Conservation (phyloP, 1,139 yeast species). For the Schwanniomyces etchellsii region DNA sequence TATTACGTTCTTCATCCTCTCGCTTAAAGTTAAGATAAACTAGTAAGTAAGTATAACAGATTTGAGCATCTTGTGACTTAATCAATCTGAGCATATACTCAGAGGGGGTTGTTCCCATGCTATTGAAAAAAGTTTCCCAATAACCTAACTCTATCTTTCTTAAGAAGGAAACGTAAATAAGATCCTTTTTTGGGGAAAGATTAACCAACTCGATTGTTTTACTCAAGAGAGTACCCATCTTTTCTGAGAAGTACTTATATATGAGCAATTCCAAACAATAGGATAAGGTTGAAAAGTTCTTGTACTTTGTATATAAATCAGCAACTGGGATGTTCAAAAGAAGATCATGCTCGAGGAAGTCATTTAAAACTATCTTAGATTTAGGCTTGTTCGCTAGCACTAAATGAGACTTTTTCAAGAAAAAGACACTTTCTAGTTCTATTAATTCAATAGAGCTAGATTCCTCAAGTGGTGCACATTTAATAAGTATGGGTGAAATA, state of each 20-base stretch:
- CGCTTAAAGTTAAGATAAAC: constrained; percentile 37
- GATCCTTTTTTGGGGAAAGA: constrained; percentile 20
- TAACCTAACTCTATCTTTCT: constrained; percentile 38
- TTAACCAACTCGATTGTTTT: constrained; percentile 27
- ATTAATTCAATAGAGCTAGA: too few relatives aligned
- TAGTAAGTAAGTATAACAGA: constrained; percentile 38
- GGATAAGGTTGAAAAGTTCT: constrained; percentile 24
- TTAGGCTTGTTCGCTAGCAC: constrained; percentile 19
- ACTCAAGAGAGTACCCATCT: constrained; percentile 11
- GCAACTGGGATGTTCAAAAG: constrained; percentile 14
- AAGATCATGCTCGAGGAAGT: constrained; percentile 35
- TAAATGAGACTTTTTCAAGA: too few relatives aligned
- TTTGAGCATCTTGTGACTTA: constrained; percentile 27
- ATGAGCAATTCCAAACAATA: constrained; percentile 38
- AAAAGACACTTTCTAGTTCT: too few relatives aligned
- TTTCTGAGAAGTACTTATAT: constrained; percentile 26
- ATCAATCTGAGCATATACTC: constrained; percentile 35
- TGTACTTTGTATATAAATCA: constrained; percentile 20
- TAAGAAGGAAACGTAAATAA: constrained; percentile 36
- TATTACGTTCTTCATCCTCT: constrained; percentile 19
- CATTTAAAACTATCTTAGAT: constrained; percentile 30
- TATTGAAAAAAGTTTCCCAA: constrained; percentile 34
- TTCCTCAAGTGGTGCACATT: too few relatives aligned
- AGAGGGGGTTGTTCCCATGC: constrained; percentile 31
- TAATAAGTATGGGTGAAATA: too few relatives aligned